Conservation (phyloP, 139 green algal species). For the Closterium sp. region DNA sequence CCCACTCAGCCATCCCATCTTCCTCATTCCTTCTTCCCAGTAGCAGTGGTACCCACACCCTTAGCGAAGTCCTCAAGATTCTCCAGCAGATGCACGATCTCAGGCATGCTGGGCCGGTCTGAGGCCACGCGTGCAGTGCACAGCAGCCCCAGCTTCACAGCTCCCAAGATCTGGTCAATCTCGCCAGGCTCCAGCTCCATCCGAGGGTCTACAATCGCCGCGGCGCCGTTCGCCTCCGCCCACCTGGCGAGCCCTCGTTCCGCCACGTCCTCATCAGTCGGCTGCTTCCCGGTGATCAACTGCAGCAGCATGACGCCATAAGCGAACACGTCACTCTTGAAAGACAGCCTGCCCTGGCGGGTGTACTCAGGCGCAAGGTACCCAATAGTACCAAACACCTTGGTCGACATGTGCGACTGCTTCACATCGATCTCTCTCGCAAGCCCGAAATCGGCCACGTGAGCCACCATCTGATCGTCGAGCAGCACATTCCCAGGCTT, state of each 20-base stretch:
- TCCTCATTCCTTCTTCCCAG: not conserved
- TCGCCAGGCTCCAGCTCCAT: not conserved
- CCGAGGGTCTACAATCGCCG: not conserved
- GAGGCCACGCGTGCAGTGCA: constrained; percentile 3
- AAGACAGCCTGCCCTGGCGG: not conserved
- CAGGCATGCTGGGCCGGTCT: constrained; percentile 23
- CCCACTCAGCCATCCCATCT: no score
- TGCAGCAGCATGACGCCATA: constrained; percentile 38
- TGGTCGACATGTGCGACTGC: constrained; percentile 26
- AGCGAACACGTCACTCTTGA: constrained; percentile 24
- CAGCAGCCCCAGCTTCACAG: constrained; percentile 32
- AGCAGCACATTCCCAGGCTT: constrained; percentile 62
- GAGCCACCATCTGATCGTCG: constrained; percentile 44
- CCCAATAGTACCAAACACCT: constrained; percentile 27
- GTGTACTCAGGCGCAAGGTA: constrained; percentile 41
- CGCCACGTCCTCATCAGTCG: constrained; percentile 3
- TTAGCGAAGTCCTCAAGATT: constrained; percentile 11
- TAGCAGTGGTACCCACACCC: not conserved
- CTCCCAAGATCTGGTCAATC: constrained; percentile 17
- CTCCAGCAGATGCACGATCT: constrained; percentile 42
- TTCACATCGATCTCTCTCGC: constrained; percentile 10
- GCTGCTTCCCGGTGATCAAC: constrained; percentile 21
- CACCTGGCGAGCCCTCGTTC: constrained; percentile 11
- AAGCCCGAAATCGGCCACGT: constrained; percentile 60
- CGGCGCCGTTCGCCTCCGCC: not conserved